Conservation (phyloP, 306 rosid species). For the Castanospermum australe region DNA sequence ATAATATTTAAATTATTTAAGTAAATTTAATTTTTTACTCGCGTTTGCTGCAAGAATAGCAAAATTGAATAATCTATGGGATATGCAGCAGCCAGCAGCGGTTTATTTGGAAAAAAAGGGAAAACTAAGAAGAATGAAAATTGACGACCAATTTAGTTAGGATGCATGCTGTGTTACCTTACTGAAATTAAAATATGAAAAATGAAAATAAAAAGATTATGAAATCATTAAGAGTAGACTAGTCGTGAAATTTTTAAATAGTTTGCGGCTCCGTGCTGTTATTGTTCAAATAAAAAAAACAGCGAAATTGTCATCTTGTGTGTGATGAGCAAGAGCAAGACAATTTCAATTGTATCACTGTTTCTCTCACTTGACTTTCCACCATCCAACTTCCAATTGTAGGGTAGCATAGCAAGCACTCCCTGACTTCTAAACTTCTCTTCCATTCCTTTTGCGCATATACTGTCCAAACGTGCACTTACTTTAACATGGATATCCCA, state of each 20-base stretch:
- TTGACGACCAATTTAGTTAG: too few relatives aligned
- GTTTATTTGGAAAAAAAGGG: not conserved
- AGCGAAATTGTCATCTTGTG: not conserved
- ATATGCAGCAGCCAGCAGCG: not conserved
- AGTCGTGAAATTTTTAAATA: too few relatives aligned
- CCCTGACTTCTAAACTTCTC: not conserved
- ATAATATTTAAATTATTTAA: too few relatives aligned
- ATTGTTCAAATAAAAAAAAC: too few relatives aligned
- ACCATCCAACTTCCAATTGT: not conserved
- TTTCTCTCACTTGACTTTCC: not conserved
- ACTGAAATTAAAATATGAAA: too few relatives aligned
- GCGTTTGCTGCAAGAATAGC: too few relatives aligned
- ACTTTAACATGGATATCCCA: not conserved
- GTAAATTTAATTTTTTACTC: not conserved
- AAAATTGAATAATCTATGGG: not conserved
- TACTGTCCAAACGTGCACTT: too few relatives aligned
- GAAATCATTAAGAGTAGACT: too few relatives aligned
- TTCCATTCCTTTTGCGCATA: not conserved
- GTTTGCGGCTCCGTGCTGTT: too few relatives aligned
- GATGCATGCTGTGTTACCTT: too few relatives aligned
- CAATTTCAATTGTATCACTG: not conserved
- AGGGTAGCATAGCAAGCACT: not conserved
- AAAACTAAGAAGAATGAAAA: not conserved
- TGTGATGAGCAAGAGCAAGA: not conserved
- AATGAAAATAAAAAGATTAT: too few relatives aligned